Conservation (phyloP, 177 flowering plant species). For the Telopea speciosissima region DNA sequence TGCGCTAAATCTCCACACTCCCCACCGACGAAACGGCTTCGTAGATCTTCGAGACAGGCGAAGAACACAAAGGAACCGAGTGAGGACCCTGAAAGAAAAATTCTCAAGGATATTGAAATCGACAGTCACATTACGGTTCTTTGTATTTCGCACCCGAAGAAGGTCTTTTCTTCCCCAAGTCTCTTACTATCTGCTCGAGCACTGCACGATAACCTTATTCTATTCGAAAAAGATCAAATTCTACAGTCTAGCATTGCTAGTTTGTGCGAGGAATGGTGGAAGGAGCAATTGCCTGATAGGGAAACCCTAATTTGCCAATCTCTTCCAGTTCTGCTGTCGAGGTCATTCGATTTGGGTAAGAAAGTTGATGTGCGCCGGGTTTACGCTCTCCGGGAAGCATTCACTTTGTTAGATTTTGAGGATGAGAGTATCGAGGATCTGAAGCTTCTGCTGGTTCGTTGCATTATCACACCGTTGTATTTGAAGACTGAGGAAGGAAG, state of each 20-base stretch:
- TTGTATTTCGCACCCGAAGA: conserved; percentile 55
- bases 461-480: conserved; percentile 73
- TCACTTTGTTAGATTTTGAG: conserved; percentile 73
- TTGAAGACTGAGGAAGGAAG: conserved; percentile 85
- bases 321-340: conserved; percentile 66
- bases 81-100: conserved; percentile 5
- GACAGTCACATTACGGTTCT: conserved; percentile 35
- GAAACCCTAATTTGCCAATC: conserved; percentile 75
- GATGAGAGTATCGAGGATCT: conserved; percentile 95
- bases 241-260: conserved; percentile 48
- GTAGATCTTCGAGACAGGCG: conserved; percentile 33
- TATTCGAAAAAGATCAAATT: conserved; percentile 57
- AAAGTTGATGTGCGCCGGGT: conserved; percentile 80
- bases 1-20: conserved; percentile 29
- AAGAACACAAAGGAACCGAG: conserved; percentile 8
- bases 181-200: conserved; percentile 43
- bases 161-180: conserved; percentile 35
- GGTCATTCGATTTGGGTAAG: conserved; percentile 58
- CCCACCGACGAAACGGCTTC: conserved; percentile 55
- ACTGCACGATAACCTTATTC: conserved; percentile 63
- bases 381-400: conserved; percentile 66
- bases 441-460: conserved; percentile 67
- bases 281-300: conserved; percentile 45
- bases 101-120: conserved; percentile 33
- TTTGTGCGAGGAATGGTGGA: conserved; percentile 95